A percentile compares a stretch with the other conserved stretches of the same genome.
phyloP scores from a whole-genome alignment of 106 monocot genomes.

The Gastrodia elata region DNA sequence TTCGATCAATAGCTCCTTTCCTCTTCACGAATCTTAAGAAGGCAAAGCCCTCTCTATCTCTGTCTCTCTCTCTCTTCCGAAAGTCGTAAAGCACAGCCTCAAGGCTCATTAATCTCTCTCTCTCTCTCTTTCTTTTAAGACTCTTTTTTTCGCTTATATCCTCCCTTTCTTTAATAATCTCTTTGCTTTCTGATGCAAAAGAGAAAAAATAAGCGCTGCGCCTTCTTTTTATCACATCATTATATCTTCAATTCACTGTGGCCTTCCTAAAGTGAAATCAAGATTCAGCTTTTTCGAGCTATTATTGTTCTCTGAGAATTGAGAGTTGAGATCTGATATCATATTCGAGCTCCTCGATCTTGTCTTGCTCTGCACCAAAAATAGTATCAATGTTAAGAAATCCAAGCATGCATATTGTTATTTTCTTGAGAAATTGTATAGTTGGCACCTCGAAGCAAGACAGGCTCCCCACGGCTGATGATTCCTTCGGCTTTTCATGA shows the following conservation, averaged over 20 bases:
- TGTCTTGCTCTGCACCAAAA: conserved; percentile 3
- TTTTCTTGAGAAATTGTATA: neutral
- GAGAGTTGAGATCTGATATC: conserved; percentile 43
- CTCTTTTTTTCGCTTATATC: conserved; percentile 16
- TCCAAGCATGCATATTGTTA: neutral
- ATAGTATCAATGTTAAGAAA: neutral
- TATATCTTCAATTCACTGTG: conserved; percentile 16
- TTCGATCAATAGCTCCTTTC: neutral
- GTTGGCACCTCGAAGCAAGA: conserved; percentile 18
- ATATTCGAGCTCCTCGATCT: conserved; percentile 31
- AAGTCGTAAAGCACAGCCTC: conserved; percentile 9
- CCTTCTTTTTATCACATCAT: neutral
- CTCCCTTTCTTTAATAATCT: conserved; percentile 9
- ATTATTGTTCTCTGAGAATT: conserved; percentile 26
- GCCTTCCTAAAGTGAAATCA: conserved; percentile 81
- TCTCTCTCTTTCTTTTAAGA: conserved; percentile 13
- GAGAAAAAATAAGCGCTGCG: neutral
- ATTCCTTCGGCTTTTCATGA: conserved; percentile 14
- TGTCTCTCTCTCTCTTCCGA: conserved; percentile 11
- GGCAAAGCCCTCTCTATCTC: neutral
- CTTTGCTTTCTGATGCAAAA: conserved; percentile 1
- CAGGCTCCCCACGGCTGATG: conserved; percentile 6
- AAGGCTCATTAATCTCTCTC: conserved; percentile 2
- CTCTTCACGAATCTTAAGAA: conserved; percentile 17
- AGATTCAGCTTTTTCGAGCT: conserved; percentile 62